These are phyloP conservation scores for Sporothrix luriei DNA, from an alignment of 2,329 filamentous ascomycete genomes.

Conservation along the genomic window DNA sequence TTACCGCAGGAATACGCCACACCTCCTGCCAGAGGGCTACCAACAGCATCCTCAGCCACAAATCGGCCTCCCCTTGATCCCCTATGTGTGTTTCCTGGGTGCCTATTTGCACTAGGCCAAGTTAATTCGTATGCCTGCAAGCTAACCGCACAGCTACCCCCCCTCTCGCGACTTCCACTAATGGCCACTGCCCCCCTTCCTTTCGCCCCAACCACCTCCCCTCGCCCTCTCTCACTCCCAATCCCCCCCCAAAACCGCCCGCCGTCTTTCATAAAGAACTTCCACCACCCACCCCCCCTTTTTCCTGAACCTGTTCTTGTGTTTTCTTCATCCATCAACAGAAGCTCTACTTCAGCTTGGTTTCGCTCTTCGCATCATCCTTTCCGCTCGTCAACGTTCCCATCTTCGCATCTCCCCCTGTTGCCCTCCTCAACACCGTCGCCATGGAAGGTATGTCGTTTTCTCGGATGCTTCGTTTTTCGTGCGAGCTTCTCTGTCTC, in stretches of 20 bases:
- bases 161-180: conserved; percentile 7
- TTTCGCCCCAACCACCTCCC: conserved; percentile 34
- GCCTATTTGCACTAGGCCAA: conserved; percentile 21
- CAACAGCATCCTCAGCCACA: background rate
- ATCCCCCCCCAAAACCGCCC: conserved; percentile 22
- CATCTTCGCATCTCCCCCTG: conserved; percentile 39
- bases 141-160: conserved; percentile 17
- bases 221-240: conserved; percentile 18
- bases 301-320: conserved; percentile 45
- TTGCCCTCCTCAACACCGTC: conserved; percentile 49
- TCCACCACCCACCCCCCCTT: conserved; percentile 40
- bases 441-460: conserved; percentile 56
- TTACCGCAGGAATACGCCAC: conserved; percentile 19
- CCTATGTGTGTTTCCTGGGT: conserved; percentile 10
- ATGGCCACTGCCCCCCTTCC: conserved; percentile 4
- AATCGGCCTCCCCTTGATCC: conserved; percentile 17
- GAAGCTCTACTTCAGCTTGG: conserved; percentile 41
- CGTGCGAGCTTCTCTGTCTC: conserved; percentile 31
- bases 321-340: conserved; percentile 37
- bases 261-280: conserved; percentile 29
- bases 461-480: conserved; percentile 18
- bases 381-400: conserved; percentile 37
- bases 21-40: background rate
- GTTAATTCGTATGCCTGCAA: conserved; percentile 21
- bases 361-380: conserved; percentile 40